Evolutionary conservation across 106 monocot species (phyloP).

Genomic region (Triglochin maritima): DNA sequence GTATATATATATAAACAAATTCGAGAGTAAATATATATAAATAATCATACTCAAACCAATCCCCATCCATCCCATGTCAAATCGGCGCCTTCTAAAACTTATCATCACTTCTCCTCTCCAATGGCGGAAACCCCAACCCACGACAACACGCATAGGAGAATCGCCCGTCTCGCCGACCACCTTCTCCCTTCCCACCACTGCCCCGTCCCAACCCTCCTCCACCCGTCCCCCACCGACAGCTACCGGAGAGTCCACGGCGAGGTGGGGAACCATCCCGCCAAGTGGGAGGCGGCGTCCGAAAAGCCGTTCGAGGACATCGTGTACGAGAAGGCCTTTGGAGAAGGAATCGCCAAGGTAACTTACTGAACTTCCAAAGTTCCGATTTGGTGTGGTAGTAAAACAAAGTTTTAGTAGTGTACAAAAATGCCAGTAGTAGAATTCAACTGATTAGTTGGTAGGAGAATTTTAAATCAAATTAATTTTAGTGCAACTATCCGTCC

Average conservation of each 20-base stretch:
- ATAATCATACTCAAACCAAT: too few relatives aligned
- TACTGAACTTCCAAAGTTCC: neutral
- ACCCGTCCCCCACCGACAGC: constrained; percentile 14
- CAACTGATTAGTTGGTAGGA: too few relatives aligned
- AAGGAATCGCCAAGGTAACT: constrained; percentile 82
- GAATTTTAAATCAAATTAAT: too few relatives aligned
- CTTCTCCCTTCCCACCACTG: constrained; percentile 11
- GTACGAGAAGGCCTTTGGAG: constrained; percentile 83
- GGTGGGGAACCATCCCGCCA: constrained; percentile 27
- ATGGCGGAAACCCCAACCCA: neutral
- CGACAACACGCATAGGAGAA: constrained; percentile 30
- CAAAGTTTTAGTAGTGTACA: neutral
- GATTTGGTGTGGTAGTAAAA: neutral
- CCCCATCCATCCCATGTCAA: too few relatives aligned
- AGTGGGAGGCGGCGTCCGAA: constrained; percentile 38
- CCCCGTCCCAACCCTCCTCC: neutral
- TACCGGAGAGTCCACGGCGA: constrained; percentile 79
- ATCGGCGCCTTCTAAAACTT: too few relatives aligned
- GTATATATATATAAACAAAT: too few relatives aligned
- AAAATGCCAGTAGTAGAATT: neutral
- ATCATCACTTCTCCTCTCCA: too few relatives aligned
- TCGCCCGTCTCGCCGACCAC: constrained; percentile 37
- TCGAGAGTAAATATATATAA: too few relatives aligned
- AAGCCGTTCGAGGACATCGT: constrained; percentile 63
- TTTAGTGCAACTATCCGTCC: too few relatives aligned